Percentiles rank a stretch among this genome's conserved stretches.
Evolutionary conservation across 2,329 filamentous ascomycete genomes (phyloP).

Genomic region (Aspergillus sp.): DNA sequence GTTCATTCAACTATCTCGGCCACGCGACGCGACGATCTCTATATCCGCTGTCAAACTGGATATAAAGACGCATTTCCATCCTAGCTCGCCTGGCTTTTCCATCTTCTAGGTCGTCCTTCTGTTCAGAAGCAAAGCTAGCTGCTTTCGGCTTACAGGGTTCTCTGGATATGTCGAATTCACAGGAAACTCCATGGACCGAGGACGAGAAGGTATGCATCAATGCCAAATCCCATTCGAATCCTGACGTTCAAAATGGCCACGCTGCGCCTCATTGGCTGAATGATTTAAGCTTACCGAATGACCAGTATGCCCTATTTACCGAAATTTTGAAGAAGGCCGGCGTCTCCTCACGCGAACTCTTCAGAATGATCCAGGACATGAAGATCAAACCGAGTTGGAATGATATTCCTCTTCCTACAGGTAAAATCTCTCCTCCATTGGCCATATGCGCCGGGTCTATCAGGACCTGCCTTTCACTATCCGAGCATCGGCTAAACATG

Average conservation of each 20-base stretch:
- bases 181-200: conserved; percentile 45
- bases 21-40: conserved; percentile 19
- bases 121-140: conserved; percentile 12
- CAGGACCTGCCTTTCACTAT: not conserved
- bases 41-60: conserved; percentile 14
- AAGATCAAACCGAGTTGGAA: conserved; percentile 38
- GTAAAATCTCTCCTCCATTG: conserved; percentile 27
- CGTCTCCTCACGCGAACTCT: conserved; percentile 37
- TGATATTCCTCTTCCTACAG: conserved; percentile 45
- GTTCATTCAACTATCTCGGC: conserved; percentile 8
- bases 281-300: conserved; percentile 3
- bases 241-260: not conserved
- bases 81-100: conserved; percentile 6
- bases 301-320: conserved; percentile 42
- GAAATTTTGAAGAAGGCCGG: conserved; percentile 43
- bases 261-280: not conserved
- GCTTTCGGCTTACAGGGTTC: conserved; percentile 33
- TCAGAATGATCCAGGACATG: conserved; percentile 40
- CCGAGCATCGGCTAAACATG: conserved; percentile 14
- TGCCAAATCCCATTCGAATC: not conserved
- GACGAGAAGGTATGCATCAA: conserved; percentile 44
- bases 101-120: not conserved
- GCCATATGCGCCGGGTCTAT: not conserved
- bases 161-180: conserved; percentile 45
- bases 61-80: conserved; percentile 3